Base-by-base conservation (phyloP, 768 basidiomycete genomes). In the Trametes cinnabarina region DNA sequence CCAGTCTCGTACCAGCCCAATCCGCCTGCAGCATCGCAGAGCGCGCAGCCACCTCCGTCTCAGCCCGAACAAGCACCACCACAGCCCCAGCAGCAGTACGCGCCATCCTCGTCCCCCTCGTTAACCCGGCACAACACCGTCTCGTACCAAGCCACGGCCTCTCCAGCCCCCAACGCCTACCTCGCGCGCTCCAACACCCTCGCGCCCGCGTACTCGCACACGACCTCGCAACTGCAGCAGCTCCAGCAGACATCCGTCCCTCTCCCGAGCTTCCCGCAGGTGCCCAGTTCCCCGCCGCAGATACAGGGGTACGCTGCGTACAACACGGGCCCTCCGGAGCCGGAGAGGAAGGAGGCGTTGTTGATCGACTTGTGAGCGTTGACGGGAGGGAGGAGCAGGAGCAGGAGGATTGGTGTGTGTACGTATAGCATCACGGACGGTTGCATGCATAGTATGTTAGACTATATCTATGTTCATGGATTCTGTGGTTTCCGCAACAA, bases 231-330 rank as follows among this genome's bases (percentile, higher is more conserved):
- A 59, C 69, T 35, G 57, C 71, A 53, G 65, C 68, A 60, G 42
- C 63, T 47, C 39, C 72, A 30, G 51, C 69, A 67, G 46, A 60
- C 61, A 9, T 48, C 60, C 20, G 68, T 62, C n/a, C 66, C 68
- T 19, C 69, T 89, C 6, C 82, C 87, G 0, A 78, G 79, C 50
- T 89, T 90, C 71, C 89, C 89, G 1, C 75, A 74, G 26, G 88
- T 75, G 6, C 89, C 88, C 5, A 87, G 85, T 4, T 73, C 74
- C 12, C 69, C 76, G 8, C 86, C 88, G 2, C 82, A 85, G 66
- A 51, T 74, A 5, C 50, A 37, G 23, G 49, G 28, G 15, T 83
- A 79, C 68, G 70, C 80, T 25, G 61, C 77, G 68, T 84, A 85
- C 64, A 74, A 70, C 9, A 69, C 81, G 4, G 74, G 84, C 17